Base-by-base conservation (phyloP, 2,329 filamentous ascomycete genomes). In the Colletotrichum somersetense region DNA sequence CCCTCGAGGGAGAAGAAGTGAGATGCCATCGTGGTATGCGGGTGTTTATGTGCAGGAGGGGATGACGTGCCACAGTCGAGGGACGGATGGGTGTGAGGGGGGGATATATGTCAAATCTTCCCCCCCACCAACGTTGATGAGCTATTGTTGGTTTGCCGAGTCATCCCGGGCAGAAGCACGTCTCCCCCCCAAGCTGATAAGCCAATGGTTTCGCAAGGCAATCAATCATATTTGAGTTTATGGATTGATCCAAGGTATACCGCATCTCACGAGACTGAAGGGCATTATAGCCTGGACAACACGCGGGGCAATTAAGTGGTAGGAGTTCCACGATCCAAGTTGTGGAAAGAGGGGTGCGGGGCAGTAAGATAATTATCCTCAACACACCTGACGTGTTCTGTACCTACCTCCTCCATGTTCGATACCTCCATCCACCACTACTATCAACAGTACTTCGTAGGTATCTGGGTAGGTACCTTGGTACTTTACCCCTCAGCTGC, bases 1-100 rank as follows among this genome's bases (percentile, higher is more conserved):
- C 85, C 87, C 70, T 86, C 78, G 46, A 90, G 84, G 2, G 87
- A 89, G 79, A 90, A 90, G 63, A 86, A 77, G 1, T 80, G 77
- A 46, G 80, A 76, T 52, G 79, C 76, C 81, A 86, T 84, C 72
- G 7, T 46, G 56, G 33, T 26, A 23, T 16, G 16, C 8, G 12
- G 26, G 14, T 8, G 23, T 30, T 26, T n/a, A 16, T 44, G 2
- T 46, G 14, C 8, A 50, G n/a, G 59, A 44, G 38, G 18, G 20
- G 23, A 46, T n/a, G 16, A 63, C 33, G 2, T 16, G 35, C 7
- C 14, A 38, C 48, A 12, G 48, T 23, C 44, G 33, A 33, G 20
- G 10, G n/a, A 63, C n/a, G n/a, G 35, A 30, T 4, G 10, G 8
- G 3, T 8, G 18, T 5, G 38, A 33, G 18, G 23, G 5, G 12